Evolutionary conservation across 2,329 filamentous ascomycete genomes (phyloP), one percentile per base, ranked within the genome.

Genomic region (Neofusicoccum umdonicola): DNA sequence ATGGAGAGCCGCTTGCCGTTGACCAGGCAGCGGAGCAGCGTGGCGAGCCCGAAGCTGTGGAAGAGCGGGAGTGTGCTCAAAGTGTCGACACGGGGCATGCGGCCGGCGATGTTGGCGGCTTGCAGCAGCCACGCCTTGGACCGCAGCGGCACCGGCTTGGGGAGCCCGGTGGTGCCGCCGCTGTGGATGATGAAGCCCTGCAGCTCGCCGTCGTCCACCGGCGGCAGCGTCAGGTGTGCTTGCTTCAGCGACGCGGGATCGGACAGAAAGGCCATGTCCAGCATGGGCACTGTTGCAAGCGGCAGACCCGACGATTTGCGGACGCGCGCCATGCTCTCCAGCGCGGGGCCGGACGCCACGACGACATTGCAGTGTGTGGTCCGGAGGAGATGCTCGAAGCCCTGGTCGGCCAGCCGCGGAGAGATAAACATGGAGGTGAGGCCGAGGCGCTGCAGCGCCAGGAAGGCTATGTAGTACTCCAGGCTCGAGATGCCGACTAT

Each of bases 121-220:
- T 63, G 60, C 6, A 54, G 48, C 11, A 63, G 19, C 60, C 60
- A 63, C 7, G 60, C 22, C 15, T 37, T 22, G 0, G 60, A 41
- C n/a, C 27, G 31, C 13, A 63, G 60, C 1, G 47, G 60, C 13
- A 63, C 60, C 3, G 60, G 60, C 66, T 89, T 89, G 0, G 87
- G 87, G 0, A 88, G 77, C 0, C 87, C 86, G 0, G 87, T 88
- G 0, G 84, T 86, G 7, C 87, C 86, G 22, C 78, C 80, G 3
- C 80, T 82, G 67, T 84, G 81, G 60, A 63, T 54, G 60, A 63
- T 54, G 48, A 63, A 63, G 15, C 48, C 48, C 44, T 62, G 58
- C 4, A 27, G 48, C 19, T 63, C 22, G 5, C 39, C 31, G 11
- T 34, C 41, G 27, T 52, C 15, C 9, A 39, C 15, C 2, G 47